Evolutionary conservation across 768 basidiomycete genomes (phyloP).

Genomic region (Leccinellum luteum): DNA sequence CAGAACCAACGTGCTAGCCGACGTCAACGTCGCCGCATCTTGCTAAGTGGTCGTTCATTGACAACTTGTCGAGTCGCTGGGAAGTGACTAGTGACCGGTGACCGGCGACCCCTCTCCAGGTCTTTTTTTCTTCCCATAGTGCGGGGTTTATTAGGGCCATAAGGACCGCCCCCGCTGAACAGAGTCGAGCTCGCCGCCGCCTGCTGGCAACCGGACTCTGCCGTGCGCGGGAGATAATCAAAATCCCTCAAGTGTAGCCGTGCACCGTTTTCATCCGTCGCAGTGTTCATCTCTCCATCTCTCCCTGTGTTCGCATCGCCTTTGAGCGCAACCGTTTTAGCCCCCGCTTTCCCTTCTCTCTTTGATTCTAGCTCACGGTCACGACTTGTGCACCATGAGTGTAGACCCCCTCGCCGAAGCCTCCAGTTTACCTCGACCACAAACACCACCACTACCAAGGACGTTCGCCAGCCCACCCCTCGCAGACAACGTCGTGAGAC

Average conservation of each 20-base stretch:
- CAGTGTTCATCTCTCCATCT: not conserved
- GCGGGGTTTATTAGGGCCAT: not conserved
- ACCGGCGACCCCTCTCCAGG: not conserved
- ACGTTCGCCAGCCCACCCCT: conserved; percentile 19
- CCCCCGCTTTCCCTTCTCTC: not conserved
- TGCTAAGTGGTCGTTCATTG: not conserved
- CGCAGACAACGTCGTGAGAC: conserved; percentile 27
- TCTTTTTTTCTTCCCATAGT: not conserved
- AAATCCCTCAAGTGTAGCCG: not conserved
- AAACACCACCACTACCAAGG: conserved; percentile 5
- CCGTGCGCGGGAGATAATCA: not conserved
- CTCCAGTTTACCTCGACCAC: not conserved
- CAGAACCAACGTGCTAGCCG: not conserved
- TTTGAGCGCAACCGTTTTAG: not conserved
- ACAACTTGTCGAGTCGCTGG: not conserved
- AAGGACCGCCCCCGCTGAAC: not conserved
- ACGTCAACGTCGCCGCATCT: not conserved
- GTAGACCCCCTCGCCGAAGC: not conserved
- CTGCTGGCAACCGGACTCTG: not conserved
- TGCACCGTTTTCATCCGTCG: not conserved
- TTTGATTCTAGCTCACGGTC: not conserved
- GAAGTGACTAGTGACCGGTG: no score
- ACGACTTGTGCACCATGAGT: not conserved
- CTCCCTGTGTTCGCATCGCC: not conserved
- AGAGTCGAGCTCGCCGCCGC: not conserved